These are phyloP conservation scores for Silene coronaria DNA, from an alignment of 179 eudicot species.

Conservation along the genomic window DNA sequence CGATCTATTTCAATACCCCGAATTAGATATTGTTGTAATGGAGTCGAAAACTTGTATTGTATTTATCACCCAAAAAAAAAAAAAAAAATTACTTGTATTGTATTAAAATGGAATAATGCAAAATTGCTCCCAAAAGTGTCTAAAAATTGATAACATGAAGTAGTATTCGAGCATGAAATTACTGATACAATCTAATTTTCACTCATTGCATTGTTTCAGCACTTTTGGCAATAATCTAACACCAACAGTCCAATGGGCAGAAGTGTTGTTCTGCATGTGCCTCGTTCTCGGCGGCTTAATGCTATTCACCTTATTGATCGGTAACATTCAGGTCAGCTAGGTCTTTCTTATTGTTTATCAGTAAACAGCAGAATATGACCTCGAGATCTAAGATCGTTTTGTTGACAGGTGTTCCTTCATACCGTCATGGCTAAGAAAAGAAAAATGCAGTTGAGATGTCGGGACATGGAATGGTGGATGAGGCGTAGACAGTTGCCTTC, in stretches of 20 bases:
- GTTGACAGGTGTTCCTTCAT: slow-evolving; percentile 47
- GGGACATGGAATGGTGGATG: slow-evolving; percentile 86
- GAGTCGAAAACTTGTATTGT: too few species aligned
- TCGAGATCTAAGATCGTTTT: not conserved
- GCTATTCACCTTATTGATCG: slow-evolving; percentile 80
- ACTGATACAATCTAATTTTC: too few species aligned
- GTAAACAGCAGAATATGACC: not conserved
- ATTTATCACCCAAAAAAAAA: too few species aligned
- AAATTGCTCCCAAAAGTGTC: too few species aligned
- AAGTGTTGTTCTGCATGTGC: slow-evolving; percentile 54
- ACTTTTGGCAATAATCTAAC: slow-evolving; percentile 71
- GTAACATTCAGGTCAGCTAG: slow-evolving; percentile 71
- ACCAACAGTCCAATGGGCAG: slow-evolving; percentile 62
- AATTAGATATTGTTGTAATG: too few species aligned
- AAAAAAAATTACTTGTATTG: too few species aligned
- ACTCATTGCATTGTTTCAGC: slow-evolving; percentile 40
- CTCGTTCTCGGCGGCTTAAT: slow-evolving; percentile 69
- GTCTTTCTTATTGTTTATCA: not conserved
- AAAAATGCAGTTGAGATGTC: slow-evolving; percentile 49
- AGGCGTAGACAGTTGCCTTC: slow-evolving; percentile 61
- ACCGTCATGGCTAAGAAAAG: slow-evolving; percentile 54
- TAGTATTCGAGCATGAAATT: too few species aligned
- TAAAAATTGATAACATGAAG: too few species aligned
- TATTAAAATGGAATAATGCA: too few species aligned
- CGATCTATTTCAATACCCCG: too few species aligned